Percentiles rank a stretch among this genome's conserved stretches.
These are phyloP conservation scores for Allium fistulosum DNA, from an alignment of 106 monocot genomes.

Conservation along the genomic window DNA sequence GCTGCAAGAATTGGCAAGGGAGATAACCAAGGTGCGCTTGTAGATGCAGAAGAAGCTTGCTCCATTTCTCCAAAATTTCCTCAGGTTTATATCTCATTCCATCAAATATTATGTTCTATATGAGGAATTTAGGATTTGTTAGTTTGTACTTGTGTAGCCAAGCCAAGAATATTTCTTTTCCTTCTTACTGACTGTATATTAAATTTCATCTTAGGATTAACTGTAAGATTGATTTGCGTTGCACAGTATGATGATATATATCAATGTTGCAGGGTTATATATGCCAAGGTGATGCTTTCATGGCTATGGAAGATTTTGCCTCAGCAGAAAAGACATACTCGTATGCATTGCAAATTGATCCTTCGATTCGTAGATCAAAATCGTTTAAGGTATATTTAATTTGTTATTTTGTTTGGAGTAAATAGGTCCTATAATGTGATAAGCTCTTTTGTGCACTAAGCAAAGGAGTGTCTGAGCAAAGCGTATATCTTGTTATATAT, in stretches of 20 bases:
- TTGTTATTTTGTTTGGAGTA: no score
- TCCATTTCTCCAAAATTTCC: constrained; percentile 28
- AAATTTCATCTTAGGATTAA: not conserved
- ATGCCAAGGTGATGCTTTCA: constrained; percentile 54
- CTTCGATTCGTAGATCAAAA: constrained; percentile 57
- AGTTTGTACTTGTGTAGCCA: not conserved
- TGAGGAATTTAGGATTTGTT: not conserved
- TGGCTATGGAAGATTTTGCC: constrained; percentile 37
- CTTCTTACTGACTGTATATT: not conserved
- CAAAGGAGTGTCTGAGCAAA: not conserved
- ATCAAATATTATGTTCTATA: not conserved
- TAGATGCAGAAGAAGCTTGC: constrained; percentile 42
- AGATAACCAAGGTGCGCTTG: constrained; percentile 31
- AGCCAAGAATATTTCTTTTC: not conserved
- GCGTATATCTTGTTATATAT: not conserved
- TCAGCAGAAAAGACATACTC: constrained; percentile 48
- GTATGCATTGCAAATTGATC: constrained; percentile 46
- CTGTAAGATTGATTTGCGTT: not conserved
- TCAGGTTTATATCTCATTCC: constrained; percentile 12
- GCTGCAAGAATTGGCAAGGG: constrained; percentile 34
- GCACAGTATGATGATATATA: no score
- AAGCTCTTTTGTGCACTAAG: not conserved
- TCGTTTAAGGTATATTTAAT: constrained; percentile 34
- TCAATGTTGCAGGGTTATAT: constrained; percentile 33
- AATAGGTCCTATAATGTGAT: no score